phyloP scores from a whole-genome alignment of 2,329 filamentous ascomycete species.

The Penicillium decumbens region DNA sequence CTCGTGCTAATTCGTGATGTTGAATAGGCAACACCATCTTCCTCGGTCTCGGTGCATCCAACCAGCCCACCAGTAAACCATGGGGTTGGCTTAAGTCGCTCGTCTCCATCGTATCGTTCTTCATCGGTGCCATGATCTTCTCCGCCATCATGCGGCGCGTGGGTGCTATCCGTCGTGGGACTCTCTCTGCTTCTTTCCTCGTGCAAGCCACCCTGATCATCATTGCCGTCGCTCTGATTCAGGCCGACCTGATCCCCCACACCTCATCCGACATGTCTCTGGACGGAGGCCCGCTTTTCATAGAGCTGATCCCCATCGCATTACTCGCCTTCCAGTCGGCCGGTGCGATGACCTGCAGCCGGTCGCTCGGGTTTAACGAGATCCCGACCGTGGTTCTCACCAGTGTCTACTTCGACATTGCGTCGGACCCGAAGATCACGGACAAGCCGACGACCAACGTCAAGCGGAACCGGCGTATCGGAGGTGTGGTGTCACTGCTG shows the following conservation, averaged over 20 bases:
- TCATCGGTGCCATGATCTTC: constrained; percentile 42
- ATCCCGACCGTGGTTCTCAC: constrained; percentile 47
- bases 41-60: constrained; percentile 43
- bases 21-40: constrained; percentile 45
- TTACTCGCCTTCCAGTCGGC: constrained; percentile 45
- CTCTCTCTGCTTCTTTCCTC: constrained; percentile 41
- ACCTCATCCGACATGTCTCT: constrained; percentile 16
- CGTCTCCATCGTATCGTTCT: constrained; percentile 40
- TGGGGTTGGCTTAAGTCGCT: constrained; percentile 46
- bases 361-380: constrained; percentile 41
- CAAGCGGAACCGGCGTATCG: constrained; percentile 38
- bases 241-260: constrained; percentile 38
- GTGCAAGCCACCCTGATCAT: constrained; percentile 38
- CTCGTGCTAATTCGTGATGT: not conserved
- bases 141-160: constrained; percentile 34
- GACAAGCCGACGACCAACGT: constrained; percentile 35
- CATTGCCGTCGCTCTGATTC: constrained; percentile 40
- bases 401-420: constrained; percentile 45
- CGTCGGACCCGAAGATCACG: constrained; percentile 38
- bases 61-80: constrained; percentile 35
- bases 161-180: constrained; percentile 33
- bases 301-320: constrained; percentile 42
- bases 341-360: constrained; percentile 42
- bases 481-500: constrained; percentile 37
- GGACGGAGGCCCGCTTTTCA: constrained; percentile 30